These are phyloP conservation scores for Scenedesmus sp. DNA, from an alignment of 163 green algal species.

Conservation along the genomic window DNA sequence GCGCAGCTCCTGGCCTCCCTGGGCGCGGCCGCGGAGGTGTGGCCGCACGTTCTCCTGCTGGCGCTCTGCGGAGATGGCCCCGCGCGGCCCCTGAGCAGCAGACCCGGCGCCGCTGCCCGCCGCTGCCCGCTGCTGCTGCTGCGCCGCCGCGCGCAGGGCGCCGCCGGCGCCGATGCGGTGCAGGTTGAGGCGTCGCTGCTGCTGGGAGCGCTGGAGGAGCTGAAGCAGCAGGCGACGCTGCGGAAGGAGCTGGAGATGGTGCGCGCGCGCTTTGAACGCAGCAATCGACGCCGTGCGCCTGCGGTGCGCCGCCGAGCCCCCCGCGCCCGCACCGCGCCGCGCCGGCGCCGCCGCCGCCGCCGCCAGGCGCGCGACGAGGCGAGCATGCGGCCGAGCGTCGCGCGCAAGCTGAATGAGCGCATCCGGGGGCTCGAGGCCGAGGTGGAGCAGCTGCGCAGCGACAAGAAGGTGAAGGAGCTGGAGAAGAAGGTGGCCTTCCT, in stretches of 20 bases:
- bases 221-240: constrained; percentile 13
- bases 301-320: too few species aligned
- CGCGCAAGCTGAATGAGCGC: constrained; percentile 63
- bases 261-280: not conserved
- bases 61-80: too few species aligned
- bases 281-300: too few species aligned
- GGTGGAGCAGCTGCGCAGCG: constrained; percentile 51
- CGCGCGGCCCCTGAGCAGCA: too few species aligned
- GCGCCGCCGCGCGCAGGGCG: not conserved
- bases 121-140: not conserved
- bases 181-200: constrained; percentile 17
- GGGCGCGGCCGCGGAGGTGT: too few species aligned
- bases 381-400: constrained; percentile 56
- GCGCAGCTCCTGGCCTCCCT: too few species aligned
- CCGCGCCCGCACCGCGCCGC: not conserved
- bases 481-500: constrained; percentile 67
- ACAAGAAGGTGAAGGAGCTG: constrained; percentile 57
- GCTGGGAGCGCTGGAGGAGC: constrained; percentile 5
- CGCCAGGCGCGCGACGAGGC: constrained; percentile 52
- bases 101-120: too few species aligned
- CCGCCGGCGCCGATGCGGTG: not conserved
- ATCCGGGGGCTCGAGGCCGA: constrained; percentile 61
- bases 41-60: too few species aligned
- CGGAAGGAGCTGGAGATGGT: constrained; percentile 24
- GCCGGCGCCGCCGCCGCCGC: not conserved